A percentile compares a stretch with the other conserved stretches of the same genome.
Conservation (phyloP, 148 eudicot genomes). For the Euryodendron excelsum region DNA sequence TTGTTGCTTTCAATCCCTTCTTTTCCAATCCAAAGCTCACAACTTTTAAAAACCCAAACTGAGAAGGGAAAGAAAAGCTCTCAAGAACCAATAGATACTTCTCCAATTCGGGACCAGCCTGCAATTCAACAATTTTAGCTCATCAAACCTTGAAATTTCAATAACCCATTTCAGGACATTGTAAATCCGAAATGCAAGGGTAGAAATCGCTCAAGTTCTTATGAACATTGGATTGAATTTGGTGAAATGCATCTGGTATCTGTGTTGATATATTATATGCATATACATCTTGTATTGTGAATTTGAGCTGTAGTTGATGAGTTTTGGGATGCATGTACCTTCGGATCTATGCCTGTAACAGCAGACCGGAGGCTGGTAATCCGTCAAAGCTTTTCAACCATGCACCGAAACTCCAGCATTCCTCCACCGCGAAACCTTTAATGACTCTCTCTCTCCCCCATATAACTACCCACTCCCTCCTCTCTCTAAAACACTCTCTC, state of each 20-base stretch:
- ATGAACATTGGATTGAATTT: neutral
- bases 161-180: neutral
- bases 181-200: neutral
- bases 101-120: slow-evolving; percentile 61
- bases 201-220: neutral
- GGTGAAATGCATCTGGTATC: neutral
- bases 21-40: slow-evolving; percentile 3
- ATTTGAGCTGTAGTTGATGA: no score
- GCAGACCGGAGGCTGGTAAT: slow-evolving; percentile 68
- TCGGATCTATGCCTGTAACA: slow-evolving; percentile 52
- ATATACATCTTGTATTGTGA: neutral
- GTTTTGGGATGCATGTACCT: slow-evolving; percentile 35
- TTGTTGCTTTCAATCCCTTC: slow-evolving; percentile 37
- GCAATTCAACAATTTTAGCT: slow-evolving; percentile 23
- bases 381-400: slow-evolving; percentile 35
- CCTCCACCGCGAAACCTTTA: slow-evolving; percentile 29
- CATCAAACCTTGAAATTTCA: slow-evolving; percentile 16
- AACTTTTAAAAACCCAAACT: slow-evolving; percentile 2
- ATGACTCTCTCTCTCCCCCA: slow-evolving; percentile 20
- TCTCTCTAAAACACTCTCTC: neutral
- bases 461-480: slow-evolving; percentile 10
- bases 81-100: slow-evolving; percentile 23
- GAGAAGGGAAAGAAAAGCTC: slow-evolving; percentile 42
- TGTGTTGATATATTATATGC: neutral
- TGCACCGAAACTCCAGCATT: slow-evolving; percentile 29